Percentiles rank a stretch among this genome's conserved stretches.
Evolutionary conservation across 345 rosid genomes (phyloP).

Genomic region (Rhizophora mangle): DNA sequence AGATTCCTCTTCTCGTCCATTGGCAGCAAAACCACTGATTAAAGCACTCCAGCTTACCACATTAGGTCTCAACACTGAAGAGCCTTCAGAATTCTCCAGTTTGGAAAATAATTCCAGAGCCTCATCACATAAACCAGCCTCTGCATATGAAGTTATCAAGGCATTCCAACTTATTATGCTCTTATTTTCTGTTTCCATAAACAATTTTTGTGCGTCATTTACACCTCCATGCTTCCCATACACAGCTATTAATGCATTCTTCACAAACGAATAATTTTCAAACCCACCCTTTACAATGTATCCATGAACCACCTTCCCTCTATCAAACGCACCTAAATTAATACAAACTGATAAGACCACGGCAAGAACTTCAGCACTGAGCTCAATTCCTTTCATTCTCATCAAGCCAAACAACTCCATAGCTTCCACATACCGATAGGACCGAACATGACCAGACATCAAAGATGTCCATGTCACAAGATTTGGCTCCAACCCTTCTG

Average conservation of each 20-base stretch:
- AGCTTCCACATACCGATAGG: slow-evolving; percentile 41
- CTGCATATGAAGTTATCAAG: slow-evolving; percentile 54
- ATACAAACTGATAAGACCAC: slow-evolving; percentile 59
- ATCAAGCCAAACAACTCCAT: slow-evolving; percentile 43
- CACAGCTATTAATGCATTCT: slow-evolving; percentile 47
- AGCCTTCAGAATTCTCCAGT: slow-evolving; percentile 36
- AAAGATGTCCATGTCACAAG: slow-evolving; percentile 67
- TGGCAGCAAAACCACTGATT: slow-evolving; percentile 58
- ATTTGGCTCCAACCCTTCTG: slow-evolving; percentile 57
- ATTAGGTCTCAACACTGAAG: slow-evolving; percentile 42
- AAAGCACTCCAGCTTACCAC: slow-evolving; percentile 71
- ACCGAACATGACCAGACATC: slow-evolving; percentile 57
- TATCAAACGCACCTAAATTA: slow-evolving; percentile 26
- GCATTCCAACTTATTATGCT: slow-evolving; percentile 66
- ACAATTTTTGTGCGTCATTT: slow-evolving; percentile 40
- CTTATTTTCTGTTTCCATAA: slow-evolving; percentile 41
- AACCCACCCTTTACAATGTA: slow-evolving; percentile 56
- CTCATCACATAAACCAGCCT: slow-evolving; percentile 53
- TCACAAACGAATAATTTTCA: slow-evolving; percentile 47
- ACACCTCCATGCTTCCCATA: slow-evolving; percentile 56
- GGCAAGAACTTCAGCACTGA: slow-evolving; percentile 49
- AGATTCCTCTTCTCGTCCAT: slow-evolving; percentile 47
- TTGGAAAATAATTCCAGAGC: slow-evolving; percentile 47
- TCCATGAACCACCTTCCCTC: slow-evolving; percentile 51
- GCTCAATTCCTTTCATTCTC: slow-evolving; percentile 40